A percentile compares a stretch with the other conserved stretches of the same genome.
Conservation (phyloP, 2,329 filamentous ascomycete species). For the Trichothecium roseum region DNA sequence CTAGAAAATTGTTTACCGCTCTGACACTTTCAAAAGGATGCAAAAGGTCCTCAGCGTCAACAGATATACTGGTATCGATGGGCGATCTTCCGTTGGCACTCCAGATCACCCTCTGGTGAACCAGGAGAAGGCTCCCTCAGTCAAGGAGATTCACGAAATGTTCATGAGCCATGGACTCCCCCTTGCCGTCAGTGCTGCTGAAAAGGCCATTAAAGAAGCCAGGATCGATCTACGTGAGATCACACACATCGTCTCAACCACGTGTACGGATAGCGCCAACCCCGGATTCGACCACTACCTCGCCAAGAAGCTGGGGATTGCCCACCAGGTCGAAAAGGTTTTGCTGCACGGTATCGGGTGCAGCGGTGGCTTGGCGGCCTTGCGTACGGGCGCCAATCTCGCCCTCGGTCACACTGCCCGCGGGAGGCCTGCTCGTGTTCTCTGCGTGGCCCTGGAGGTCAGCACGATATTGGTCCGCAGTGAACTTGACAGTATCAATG, state of each 20-base stretch:
- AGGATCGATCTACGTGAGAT: constrained; percentile 32
- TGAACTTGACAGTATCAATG: constrained; percentile 53
- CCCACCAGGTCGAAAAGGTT: constrained; percentile 50
- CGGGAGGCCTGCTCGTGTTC: constrained; percentile 47
- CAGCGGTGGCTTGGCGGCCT: constrained; percentile 49
- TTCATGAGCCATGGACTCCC: constrained; percentile 50
- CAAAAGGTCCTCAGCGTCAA: constrained; percentile 54
- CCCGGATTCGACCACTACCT: constrained; percentile 60
- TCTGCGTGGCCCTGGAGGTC: constrained; percentile 56
- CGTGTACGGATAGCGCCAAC: constrained; percentile 60
- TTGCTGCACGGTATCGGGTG: constrained; percentile 58
- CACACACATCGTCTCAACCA: constrained; percentile 58
- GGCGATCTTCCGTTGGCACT: constrained; percentile 50
- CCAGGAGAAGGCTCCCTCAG: constrained; percentile 36
- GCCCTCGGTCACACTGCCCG: constrained; percentile 52
- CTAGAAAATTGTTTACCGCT: too few relatives aligned
- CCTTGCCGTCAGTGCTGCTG: constrained; percentile 42
- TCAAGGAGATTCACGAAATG: constrained; percentile 41
- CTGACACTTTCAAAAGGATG: constrained; percentile 33
- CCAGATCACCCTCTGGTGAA: constrained; percentile 53
- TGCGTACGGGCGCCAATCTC: constrained; percentile 56
- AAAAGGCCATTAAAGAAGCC: constrained; percentile 27
- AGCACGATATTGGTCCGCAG: constrained; percentile 51
- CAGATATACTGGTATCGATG: constrained; percentile 53
- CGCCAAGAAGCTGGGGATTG: constrained; percentile 45